A percentile compares a stretch with the other conserved stretches of the same genome.
Evolutionary conservation across 1,284 basidiomycete species (phyloP).

Genomic region (Heliocybe sulcata): DNA sequence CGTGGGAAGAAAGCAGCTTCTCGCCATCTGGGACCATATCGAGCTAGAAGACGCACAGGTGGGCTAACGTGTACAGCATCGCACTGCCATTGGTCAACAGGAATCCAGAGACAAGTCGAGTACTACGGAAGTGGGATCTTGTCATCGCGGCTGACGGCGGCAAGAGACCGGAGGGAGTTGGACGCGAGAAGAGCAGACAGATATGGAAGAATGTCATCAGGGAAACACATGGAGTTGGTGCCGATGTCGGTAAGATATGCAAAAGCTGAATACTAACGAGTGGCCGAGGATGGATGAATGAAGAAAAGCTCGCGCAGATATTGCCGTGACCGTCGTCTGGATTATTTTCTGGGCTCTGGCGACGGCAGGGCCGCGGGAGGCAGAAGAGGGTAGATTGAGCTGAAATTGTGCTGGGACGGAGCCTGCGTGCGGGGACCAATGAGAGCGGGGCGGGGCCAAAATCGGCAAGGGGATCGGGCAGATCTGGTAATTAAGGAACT

Average conservation of each 20-base stretch:
- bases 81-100: not conserved
- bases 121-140: not conserved
- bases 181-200: not conserved
- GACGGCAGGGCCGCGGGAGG: not conserved
- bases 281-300: not conserved
- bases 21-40: not conserved
- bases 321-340: no score
- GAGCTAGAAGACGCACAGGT: not conserved
- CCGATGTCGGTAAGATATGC: not conserved
- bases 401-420: not conserved
- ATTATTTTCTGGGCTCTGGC: not conserved
- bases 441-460: not conserved
- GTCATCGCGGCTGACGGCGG: no score
- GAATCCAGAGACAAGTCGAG: not conserved
- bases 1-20: not conserved
- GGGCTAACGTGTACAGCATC: not conserved
- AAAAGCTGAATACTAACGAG: not conserved
- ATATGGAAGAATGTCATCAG: not conserved
- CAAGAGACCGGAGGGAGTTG: not conserved
- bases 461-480: not conserved
- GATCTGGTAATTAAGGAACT: slow-evolving; percentile 4
- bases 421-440: not conserved
- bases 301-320: no score
- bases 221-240: not conserved
- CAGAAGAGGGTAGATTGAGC: not conserved